phyloP scores from a whole-genome alignment of 164 flowering plant species.

The Echeveria elegans region DNA sequence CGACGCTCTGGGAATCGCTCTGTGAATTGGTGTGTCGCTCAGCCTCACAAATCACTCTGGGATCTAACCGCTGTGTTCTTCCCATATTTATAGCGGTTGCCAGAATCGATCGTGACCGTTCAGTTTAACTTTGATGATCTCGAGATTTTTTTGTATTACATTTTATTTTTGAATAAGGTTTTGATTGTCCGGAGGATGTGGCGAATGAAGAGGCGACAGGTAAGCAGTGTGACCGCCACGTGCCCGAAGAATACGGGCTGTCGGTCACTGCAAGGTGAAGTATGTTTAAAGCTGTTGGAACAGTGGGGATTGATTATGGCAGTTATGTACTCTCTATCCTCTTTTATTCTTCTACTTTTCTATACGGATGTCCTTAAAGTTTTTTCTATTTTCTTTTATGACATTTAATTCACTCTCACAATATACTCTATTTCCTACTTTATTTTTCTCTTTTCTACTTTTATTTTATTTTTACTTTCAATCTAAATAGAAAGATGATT shows the following conservation, averaged over 20 bases:
- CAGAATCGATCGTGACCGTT: not conserved
- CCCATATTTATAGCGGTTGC: not conserved
- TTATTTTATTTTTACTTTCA: no score
- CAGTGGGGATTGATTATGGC: not conserved
- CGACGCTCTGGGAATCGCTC: slow-evolving; percentile 8
- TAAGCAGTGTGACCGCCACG: slow-evolving; percentile 12
- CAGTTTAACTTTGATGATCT: not conserved
- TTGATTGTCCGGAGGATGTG: not conserved
- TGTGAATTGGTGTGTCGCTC: slow-evolving; percentile 2
- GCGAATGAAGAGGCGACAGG: slow-evolving; percentile 13
- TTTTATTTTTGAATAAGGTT: not conserved
- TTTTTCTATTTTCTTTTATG: no score
- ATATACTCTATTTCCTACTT: no score
- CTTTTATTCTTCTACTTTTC: no score
- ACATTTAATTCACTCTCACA: no score
- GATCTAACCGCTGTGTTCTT: not conserved
- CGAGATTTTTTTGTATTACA: not conserved
- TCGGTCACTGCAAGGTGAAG: not conserved
- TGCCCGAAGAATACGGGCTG: slow-evolving; percentile 14
- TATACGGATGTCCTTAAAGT: no score
- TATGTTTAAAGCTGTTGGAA: no score
- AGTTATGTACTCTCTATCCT: no score
- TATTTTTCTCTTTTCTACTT: no score
- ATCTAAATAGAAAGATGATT: no score
- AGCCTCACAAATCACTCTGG: slow-evolving; percentile 13